Base-by-base conservation (phyloP, 1,284 basidiomycete species). In the Sanghuangporus weigelae region DNA sequence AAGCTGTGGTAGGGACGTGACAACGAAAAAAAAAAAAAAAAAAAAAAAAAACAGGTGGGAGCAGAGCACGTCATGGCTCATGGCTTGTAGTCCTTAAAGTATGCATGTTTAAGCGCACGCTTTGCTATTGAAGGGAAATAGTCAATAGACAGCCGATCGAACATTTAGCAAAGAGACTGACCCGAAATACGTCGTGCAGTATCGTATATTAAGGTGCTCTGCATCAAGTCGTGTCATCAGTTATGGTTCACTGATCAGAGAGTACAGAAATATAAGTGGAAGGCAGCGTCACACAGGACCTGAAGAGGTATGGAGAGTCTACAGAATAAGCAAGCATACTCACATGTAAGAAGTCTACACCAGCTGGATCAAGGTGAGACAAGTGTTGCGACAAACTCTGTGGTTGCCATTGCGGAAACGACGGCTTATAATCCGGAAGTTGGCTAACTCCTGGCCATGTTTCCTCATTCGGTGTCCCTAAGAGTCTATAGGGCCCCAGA, bases 391-490 rank as follows among this genome's bases (percentile, higher is more conserved):
- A 73, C 38, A 97, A 77, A 65, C 93, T 88, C 68, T 89, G 84
- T 54, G 74, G 75, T 14, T 83, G 83, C 97, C 97, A 99, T 75
- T 95, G 93, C 1, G 97, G 96, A 85, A 99, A 99, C 16, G 95
- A 90, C 3, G 92, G 76, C 78, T 99, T 99, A 83, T 97, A 99
- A 76, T 99, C 97, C 1, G 96, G 95, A 62, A 99, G 76, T 62
- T 83, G 79, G 69, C 86, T 86, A 40, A 99, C 90, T 4, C 95
- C 95, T 0, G 96, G 96, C 96, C 96, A 99, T 8, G 78, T 79
- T 40, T 93, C 86, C 71, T 98, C 96, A 70, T 86, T 91, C 1
- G 96, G 96, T n/a, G 97, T 99, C 21, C 96, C 96, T 58, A 98
- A 83, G 39, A 96, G 83, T 71, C 95, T 96, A 16, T 12, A 51